Base-by-base conservation (phyloP, 768 basidiomycete species). In the Termitomyces sp. region DNA sequence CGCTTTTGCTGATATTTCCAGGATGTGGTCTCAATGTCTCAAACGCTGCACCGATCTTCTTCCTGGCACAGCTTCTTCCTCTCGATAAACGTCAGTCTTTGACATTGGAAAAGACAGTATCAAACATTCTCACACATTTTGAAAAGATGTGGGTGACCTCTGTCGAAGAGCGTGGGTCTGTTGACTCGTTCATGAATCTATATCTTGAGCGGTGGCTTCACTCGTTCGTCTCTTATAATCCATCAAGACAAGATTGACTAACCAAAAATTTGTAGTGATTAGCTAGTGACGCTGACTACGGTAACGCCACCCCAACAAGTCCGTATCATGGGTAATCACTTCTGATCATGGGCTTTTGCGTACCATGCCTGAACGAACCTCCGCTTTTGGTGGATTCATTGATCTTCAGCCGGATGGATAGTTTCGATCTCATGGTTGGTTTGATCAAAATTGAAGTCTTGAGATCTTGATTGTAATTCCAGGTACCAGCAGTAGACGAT, bases 331-430 rank as follows among this genome's bases (percentile, higher is more conserved):
- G 88, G 92, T 10, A 91, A n/a, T 99, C 64, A 95, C 95, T 0
- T 74, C 81, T 2, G 92, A 98, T 58, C 78, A 95, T 64, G 96
- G 97, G 0, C 73, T 98, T 32, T 71, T 99, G 55, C 81, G 92
- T 49, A 97, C 95, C 8, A 68, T 90, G 35, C 84, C 84, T 2
- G 84, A 87, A 62, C 71, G 74, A 28, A 67, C 57, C 26, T 42
- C 60, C 56, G 60, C 65, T 40, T 63, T 72, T 53, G 54, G 68
- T 57, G 75, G 73, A 24, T 95, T 80, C 65, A 86, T 98, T 51
- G 94, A 99, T 69, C 70, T 99, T 19, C 97, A 97, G 67, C 97
- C 97, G 2, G 94, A 98, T 64, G 93, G 94, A 99, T 67, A 92
- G 92, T 64, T 98, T 98, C 61, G 96, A 98, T 70, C 76, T 98